A percentile compares a stretch with the other conserved stretches of the same genome.
Evolutionary conservation across 2,329 filamentous ascomycete species (phyloP).

Genomic region (Fusarium fujikuroi): DNA sequence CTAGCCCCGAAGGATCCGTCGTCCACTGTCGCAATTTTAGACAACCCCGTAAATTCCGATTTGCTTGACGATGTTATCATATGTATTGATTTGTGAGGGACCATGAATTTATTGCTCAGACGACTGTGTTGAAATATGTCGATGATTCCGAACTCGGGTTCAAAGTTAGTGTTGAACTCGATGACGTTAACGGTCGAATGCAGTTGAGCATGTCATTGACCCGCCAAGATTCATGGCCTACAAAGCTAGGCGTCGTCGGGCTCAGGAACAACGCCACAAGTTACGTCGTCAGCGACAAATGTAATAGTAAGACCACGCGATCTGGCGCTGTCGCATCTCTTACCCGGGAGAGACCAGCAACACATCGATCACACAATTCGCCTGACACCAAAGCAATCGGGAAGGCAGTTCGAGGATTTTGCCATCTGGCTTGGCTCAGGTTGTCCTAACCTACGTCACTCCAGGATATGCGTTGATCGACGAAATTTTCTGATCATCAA

Average conservation of each 20-base stretch:
- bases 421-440: conserved; percentile 19
- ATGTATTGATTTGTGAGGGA: neutral
- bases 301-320: conserved; percentile 9
- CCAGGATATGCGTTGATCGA: conserved; percentile 21
- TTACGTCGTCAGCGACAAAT: neutral
- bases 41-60: conserved; percentile 31
- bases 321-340: conserved; percentile 4
- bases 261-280: conserved; percentile 23
- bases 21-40: conserved; percentile 3
- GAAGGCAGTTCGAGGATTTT: conserved; percentile 1
- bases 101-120: neutral
- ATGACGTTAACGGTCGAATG: conserved; percentile 21
- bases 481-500: conserved; percentile 5
- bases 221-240: neutral
- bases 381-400: conserved; percentile 1
- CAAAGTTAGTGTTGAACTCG: neutral
- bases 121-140: neutral
- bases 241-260: neutral
- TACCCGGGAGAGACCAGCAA: conserved; percentile 18
- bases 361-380: conserved; percentile 19
- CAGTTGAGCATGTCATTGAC: conserved; percentile 17
- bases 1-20: conserved; percentile 30
- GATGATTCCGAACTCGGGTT: neutral
- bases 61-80: conserved; percentile 12
- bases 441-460: conserved; percentile 23